Evolutionary conservation across 331 rosid genomes (phyloP), one percentile per base, ranked within the genome.

Genomic region (Pyrus hybrid): DNA sequence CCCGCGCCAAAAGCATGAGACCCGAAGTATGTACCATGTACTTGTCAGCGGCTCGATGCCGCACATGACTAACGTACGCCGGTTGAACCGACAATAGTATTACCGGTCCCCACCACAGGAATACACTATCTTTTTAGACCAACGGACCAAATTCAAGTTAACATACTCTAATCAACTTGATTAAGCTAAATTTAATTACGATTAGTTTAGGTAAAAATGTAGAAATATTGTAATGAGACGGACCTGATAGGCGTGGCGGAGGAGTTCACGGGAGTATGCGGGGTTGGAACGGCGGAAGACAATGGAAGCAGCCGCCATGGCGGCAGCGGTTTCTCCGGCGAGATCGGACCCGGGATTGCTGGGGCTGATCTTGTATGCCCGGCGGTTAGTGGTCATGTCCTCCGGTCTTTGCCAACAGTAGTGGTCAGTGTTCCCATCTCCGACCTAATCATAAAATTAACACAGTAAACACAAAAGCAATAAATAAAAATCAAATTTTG

Each of bases 351-450:
- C 99, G 60, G 99, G 99, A 16, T 95, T 95, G 74, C 89, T 92
- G 0, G 96, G 91, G 82, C 93, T 94, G 53, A 95, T 80, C 90
- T 72, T 85, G 88, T 95, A 95, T 45, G 96, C 99, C 2, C 63
- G 91, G 18, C 99, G 96, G 92, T 95, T 96, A 3, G 99, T 95
- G 70, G 96, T 95, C 99, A 95, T 95, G 5, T 95, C 99, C 87
- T 95, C 99, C 7, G 99, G 99, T 72, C 99, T 89, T 78, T 95
- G 99, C 99, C 99, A 95, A 82, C 99, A 95, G 89, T 89, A 86
- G 75, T 95, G 99, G 84, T 95, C 99, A 32, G 72, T 95, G 82
- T 89, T 88, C 7, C 99, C 97, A 63, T 95, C 99, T 84, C 99
- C 99, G 75, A 94, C 99, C 99, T 94, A 84, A 80, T 67, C 35